These are phyloP conservation scores for Pestalotiopsis sp. DNA, from an alignment of 2,329 filamentous ascomycete genomes.

Conservation along the genomic window DNA sequence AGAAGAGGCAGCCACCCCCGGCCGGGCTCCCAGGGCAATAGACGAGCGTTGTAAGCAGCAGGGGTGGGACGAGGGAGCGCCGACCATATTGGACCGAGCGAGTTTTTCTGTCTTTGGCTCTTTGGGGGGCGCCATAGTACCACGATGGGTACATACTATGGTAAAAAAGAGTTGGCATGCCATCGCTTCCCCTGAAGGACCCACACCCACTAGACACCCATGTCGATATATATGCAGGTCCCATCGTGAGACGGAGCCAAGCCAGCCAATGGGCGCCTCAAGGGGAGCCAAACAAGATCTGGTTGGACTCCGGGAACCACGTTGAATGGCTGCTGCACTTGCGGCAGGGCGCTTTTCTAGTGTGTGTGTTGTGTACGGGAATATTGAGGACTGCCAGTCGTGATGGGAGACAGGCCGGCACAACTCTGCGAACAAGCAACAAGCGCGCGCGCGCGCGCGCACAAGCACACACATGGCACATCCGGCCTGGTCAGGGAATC, in stretches of 20 bases:
- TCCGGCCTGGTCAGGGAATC: background rate
- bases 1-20: background rate
- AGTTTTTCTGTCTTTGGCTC: background rate
- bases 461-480: background rate
- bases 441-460: conserved; percentile 6
- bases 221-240: conserved; percentile 30
- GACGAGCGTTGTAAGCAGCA: background rate
- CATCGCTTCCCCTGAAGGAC: conserved; percentile 23
- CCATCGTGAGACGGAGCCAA: conserved; percentile 28
- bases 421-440: background rate
- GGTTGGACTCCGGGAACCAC: conserved; percentile 15
- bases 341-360: conserved; percentile 3
- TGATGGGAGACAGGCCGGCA: background rate
- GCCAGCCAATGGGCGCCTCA: conserved; percentile 21
- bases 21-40: background rate
- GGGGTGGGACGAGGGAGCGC: background rate
- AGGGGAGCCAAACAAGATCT: conserved; percentile 9
- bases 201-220: conserved; percentile 19
- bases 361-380: background rate
- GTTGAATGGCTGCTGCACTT: conserved; percentile 7
- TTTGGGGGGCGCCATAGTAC: background rate
- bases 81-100: background rate
- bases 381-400: background rate
- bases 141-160: background rate
- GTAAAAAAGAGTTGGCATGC: background rate